Evolutionary conservation across 176 grass and related monocot genomes (phyloP).

Genomic region (Zea mays): DNA sequence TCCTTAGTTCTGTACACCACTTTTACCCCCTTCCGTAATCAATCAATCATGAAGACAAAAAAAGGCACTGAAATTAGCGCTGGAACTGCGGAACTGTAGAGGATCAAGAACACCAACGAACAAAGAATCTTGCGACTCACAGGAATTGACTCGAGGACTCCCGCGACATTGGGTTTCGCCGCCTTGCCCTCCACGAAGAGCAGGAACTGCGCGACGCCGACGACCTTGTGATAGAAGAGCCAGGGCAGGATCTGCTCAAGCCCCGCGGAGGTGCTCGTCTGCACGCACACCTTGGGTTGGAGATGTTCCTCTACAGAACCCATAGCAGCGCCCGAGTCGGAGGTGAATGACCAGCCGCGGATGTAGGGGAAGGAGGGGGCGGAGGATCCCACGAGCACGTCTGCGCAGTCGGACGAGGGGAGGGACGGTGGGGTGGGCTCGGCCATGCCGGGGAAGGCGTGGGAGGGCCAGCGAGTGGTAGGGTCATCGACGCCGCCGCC

Average conservation of each 20-base stretch:
- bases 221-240: conserved; percentile 94
- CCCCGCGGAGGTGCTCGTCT: conserved; percentile 81
- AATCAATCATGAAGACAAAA: background rate
- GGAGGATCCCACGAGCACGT: conserved; percentile 23
- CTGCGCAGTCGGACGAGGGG: conserved; percentile 26
- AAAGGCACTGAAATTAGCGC: background rate
- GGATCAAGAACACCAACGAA: background rate
- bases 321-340: conserved; percentile 54
- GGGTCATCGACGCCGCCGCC: conserved; percentile 70
- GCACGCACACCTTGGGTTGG: conserved; percentile 87
- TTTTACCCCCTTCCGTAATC: conserved; percentile 75
- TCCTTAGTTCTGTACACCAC: conserved; percentile 87
- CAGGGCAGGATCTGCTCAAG: conserved; percentile 94
- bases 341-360: conserved; percentile 71
- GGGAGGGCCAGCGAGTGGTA: conserved; percentile 56
- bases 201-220: conserved; percentile 79
- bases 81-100: background rate
- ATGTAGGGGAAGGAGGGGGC: conserved; percentile 71
- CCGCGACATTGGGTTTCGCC: conserved; percentile 68
- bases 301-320: background rate
- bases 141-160: conserved; percentile 81
- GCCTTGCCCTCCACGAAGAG: conserved; percentile 95
- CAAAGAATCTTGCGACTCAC: conserved; percentile 33
- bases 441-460: conserved; percentile 59
- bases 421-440: conserved; percentile 47